phyloP scores from a whole-genome alignment of 305 asterid genomes.

The Salvia sclarea region DNA sequence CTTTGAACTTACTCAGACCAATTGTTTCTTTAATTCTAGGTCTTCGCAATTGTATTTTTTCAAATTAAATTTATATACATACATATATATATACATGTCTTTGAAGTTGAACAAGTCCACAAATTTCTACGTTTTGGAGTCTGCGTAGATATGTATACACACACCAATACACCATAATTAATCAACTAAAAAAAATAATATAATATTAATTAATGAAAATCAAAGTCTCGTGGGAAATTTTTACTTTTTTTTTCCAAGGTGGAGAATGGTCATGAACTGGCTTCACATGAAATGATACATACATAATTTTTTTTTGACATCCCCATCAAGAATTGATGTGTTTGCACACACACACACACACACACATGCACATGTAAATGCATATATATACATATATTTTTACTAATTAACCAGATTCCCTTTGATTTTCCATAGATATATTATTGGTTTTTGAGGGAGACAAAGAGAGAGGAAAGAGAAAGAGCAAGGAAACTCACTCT shows the following conservation, averaged over 20 bases:
- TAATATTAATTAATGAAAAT: no score
- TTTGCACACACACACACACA: slow-evolving; percentile 23
- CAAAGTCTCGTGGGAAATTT: slow-evolving; percentile 38
- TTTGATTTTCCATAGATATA: slow-evolving; percentile 25
- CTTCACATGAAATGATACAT: slow-evolving; percentile 48
- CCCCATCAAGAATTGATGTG: slow-evolving; percentile 41
- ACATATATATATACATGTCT: slow-evolving; percentile 17
- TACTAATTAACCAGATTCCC: slow-evolving; percentile 36
- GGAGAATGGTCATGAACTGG: slow-evolving; percentile 52
- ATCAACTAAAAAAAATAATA: no score
- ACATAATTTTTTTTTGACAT: slow-evolving; percentile 29
- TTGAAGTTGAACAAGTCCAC: slow-evolving; percentile 44
- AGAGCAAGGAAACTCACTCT: slow-evolving; percentile 30
- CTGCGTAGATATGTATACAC: slow-evolving; percentile 40
- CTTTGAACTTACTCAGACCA: slow-evolving; percentile 61
- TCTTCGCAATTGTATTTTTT: slow-evolving; percentile 18
- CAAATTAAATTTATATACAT: slow-evolving; percentile 14
- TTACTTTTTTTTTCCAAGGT: slow-evolving; percentile 33
- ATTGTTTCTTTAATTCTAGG: slow-evolving; percentile 34
- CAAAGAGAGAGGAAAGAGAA: slow-evolving; percentile 38
- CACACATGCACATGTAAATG: neutral
- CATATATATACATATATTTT: slow-evolving; percentile 15
- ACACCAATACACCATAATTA: no score
- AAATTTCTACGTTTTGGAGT: slow-evolving; percentile 36
- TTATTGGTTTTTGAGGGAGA: slow-evolving; percentile 27